Conservation (phyloP, 2,329 filamentous ascomycete genomes). For the Alternaria ethzedia region DNA sequence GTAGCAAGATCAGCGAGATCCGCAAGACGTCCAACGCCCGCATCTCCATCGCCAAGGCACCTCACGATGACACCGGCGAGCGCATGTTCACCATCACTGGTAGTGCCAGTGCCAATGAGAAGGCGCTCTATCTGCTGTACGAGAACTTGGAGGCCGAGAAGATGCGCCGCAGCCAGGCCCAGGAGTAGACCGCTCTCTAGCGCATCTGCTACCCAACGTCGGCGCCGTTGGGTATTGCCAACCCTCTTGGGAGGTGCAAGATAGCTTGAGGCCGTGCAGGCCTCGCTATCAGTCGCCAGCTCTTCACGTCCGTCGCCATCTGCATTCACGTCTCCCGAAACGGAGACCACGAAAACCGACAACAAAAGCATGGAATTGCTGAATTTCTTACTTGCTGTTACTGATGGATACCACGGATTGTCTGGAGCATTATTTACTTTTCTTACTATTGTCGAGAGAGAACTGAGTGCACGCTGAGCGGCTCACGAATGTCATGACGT, state of each 20-base stretch:
- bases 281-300: not conserved
- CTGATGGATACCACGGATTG: constrained; percentile 44
- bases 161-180: constrained; percentile 85
- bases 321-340: constrained; percentile 2
- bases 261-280: not conserved
- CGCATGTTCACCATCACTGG: constrained; percentile 99
- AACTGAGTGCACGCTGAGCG: constrained; percentile 47
- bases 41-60: constrained; percentile 96
- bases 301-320: constrained; percentile 2
- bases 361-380: constrained; percentile 43
- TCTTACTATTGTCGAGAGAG: constrained; percentile 35
- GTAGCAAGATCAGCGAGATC: constrained; percentile 98
- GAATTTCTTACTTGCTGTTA: constrained; percentile 38
- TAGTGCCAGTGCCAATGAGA: constrained; percentile 90
- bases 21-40: constrained; percentile 94
- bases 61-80: constrained; percentile 96
- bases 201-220: constrained; percentile 3
- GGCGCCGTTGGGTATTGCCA: not conserved
- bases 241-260: not conserved
- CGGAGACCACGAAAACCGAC: constrained; percentile 11
- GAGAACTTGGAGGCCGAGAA: constrained; percentile 99
- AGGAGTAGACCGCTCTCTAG: constrained; percentile 51
- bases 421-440: constrained; percentile 39
- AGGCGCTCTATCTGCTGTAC: constrained; percentile 92
- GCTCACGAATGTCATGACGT: constrained; percentile 52